Base-by-base conservation (phyloP, 2,329 filamentous ascomycete genomes). In the Colletotrichum sp. region DNA sequence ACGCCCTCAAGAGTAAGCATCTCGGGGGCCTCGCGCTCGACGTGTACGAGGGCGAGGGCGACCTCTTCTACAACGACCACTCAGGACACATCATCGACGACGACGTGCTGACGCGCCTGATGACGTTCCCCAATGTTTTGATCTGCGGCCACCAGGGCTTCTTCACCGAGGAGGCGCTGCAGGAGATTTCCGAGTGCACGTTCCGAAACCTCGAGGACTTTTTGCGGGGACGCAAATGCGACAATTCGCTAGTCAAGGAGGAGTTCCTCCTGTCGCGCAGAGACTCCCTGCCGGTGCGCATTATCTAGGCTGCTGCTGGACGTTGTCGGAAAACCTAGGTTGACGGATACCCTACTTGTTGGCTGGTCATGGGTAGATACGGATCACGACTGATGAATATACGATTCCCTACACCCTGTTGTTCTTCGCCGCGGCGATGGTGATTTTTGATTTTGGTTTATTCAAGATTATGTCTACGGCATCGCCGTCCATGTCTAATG, bases 61-160 rank as follows among this genome's bases (percentile, higher is more conserved):
- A 85, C 52, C 83, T 93, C 43, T 94, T 94, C 80, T 94, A 94
- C 81, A 88, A 90, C 78, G 92, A 94, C 78, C 91, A 92, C 79
- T 93, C 91, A 7, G 88, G 86, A 16, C 88, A 92, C 77, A 91
- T 94, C 78, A 93, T 94, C 77, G 86, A 93, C 65, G 93, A 94
- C 79, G 92, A 94, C 78, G 86, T 89, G 71, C 85, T 94, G 60
- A 92, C 92, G 88, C 88, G 92, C 7, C 83, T 94, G 77, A 90
- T 92, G 83, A 93, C 92, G 1, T 94, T 94, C 79, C 92, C 89
- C 75, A 94, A 94, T 77, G 92, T 93, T 5, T 82, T 94, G 60
- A 84, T 94, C 75, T 92, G 89, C 77, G 92, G 92, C 0, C 93
- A 94, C 78, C 93, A 94, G 84, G 93, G 91, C 2, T 94, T 94